A percentile compares a stretch with the other conserved stretches of the same genome.
phyloP scores from a whole-genome alignment of 768 basidiomycete genomes.

The Sarcomyxa edulis region DNA sequence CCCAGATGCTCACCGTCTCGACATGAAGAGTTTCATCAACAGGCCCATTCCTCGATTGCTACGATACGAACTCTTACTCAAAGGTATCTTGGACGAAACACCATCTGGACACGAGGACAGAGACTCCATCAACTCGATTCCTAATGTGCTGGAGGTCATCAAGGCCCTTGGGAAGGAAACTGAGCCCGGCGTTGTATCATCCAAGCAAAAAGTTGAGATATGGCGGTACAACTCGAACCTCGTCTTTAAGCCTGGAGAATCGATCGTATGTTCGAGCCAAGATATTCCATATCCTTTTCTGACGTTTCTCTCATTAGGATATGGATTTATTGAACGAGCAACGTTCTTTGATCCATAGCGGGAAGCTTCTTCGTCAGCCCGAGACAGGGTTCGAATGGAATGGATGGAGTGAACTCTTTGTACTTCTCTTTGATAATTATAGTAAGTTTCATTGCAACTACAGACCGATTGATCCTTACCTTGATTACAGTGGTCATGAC shows the following conservation, averaged over 20 bases:
- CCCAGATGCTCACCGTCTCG: constrained; percentile 73
- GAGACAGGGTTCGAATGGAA: constrained; percentile 86
- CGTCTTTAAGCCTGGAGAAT: constrained; percentile 74
- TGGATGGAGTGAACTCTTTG: constrained; percentile 86
- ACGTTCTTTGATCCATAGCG: constrained; percentile 78
- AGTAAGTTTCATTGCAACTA: constrained; percentile 39
- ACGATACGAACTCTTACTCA: constrained; percentile 84
- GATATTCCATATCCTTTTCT: neutral
- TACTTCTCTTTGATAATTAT: constrained; percentile 94
- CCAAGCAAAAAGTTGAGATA: constrained; percentile 85
- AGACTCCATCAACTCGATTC: constrained; percentile 55
- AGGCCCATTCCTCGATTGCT: constrained; percentile 87
- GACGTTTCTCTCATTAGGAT: constrained; percentile 38
- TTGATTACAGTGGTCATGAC: constrained; percentile 76
- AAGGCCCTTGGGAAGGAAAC: constrained; percentile 81
- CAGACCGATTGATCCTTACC: constrained; percentile 9
- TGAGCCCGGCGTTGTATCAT: constrained; percentile 79
- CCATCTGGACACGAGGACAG: constrained; percentile 74
- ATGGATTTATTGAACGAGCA: constrained; percentile 86
- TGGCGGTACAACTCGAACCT: constrained; percentile 83
- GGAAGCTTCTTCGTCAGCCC: constrained; percentile 80
- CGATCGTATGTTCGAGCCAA: constrained; percentile 36
- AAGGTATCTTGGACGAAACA: constrained; percentile 73
- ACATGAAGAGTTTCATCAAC: constrained; percentile 92
- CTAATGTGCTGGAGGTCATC: constrained; percentile 84